Percentiles rank a stretch among this genome's conserved stretches.
Conservation (phyloP, 176 grass and related monocot genomes). For the Ananas comosus region DNA sequence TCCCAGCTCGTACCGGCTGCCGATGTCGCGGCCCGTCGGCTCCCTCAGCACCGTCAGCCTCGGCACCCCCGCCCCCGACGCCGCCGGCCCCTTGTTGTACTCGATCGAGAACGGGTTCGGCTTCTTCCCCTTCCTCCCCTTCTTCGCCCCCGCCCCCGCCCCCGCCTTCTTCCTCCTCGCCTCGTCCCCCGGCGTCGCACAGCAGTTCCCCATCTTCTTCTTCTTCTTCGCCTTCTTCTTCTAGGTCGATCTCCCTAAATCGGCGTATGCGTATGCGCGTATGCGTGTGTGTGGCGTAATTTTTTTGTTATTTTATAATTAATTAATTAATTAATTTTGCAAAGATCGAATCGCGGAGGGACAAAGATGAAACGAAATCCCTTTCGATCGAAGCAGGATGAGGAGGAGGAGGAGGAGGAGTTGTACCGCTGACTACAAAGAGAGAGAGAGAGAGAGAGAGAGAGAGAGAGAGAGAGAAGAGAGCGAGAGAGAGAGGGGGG, state of each 20-base stretch:
- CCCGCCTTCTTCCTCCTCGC: constrained; percentile 4
- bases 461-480: too few relatives aligned
- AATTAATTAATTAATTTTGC: too few relatives aligned
- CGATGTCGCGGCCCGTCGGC: constrained; percentile 50
- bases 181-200: constrained; percentile 22
- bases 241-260: too few relatives aligned
- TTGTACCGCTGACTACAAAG: too few relatives aligned
- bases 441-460: background rate
- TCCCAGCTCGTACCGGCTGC: constrained; percentile 61
- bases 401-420: background rate
- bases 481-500: background rate
- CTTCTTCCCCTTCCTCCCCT: constrained; percentile 66
- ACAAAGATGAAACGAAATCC: too few relatives aligned
- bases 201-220: constrained; percentile 68
- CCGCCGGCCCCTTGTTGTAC: constrained; percentile 46
- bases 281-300: too few relatives aligned
- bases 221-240: too few relatives aligned
- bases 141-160: constrained; percentile 11
- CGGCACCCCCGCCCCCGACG: constrained; percentile 8
- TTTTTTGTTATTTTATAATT: too few relatives aligned
- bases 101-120: constrained; percentile 75
- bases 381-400: background rate
- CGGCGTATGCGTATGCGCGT: too few relatives aligned
- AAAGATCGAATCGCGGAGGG: too few relatives aligned
- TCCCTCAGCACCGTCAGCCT: constrained; percentile 42